phyloP scores from a whole-genome alignment of 2,329 filamentous ascomycete species.

The Fusarium sp. region DNA sequence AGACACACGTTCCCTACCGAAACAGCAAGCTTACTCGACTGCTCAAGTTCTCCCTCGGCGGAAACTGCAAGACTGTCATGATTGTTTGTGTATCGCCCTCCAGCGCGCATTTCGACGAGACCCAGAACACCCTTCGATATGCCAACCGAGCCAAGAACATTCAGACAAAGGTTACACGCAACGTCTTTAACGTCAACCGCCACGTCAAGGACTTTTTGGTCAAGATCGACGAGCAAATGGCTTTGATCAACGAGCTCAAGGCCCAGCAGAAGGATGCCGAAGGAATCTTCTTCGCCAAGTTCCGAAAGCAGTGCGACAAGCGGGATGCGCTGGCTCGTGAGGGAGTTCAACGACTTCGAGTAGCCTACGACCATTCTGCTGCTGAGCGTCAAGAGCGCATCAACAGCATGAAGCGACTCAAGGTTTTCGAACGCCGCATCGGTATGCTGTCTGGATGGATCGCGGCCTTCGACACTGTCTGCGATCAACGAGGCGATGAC shows the following conservation, averaged over 20 bases:
- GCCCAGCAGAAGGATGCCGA: constrained; percentile 93
- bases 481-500: constrained; percentile 69
- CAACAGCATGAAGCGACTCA: constrained; percentile 84
- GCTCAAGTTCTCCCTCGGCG: constrained; percentile 95
- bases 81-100: constrained; percentile 98
- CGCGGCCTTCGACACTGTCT: constrained; percentile 88
- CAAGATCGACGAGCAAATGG: constrained; percentile 99
- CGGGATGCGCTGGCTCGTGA: constrained; percentile 82
- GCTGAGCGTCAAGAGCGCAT: constrained; percentile 84
- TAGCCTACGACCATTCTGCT: constrained; percentile 85
- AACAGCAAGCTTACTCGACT: constrained; percentile 97
- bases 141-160: constrained; percentile 99
- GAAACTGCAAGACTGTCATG: constrained; percentile 99
- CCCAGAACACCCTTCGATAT: constrained; percentile 96
- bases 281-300: constrained; percentile 85
- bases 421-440: constrained; percentile 87
- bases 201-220: constrained; percentile 99
- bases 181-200: constrained; percentile 98
- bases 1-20: constrained; percentile 94
- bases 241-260: constrained; percentile 95
- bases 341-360: constrained; percentile 83
- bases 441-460: constrained; percentile 92
- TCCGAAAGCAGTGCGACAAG: constrained; percentile 91
- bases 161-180: constrained; percentile 98
- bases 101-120: constrained; percentile 97